phyloP scores from a whole-genome alignment of 805 yeast genomes.

The Vanderwaltozyma yarrowii region DNA sequence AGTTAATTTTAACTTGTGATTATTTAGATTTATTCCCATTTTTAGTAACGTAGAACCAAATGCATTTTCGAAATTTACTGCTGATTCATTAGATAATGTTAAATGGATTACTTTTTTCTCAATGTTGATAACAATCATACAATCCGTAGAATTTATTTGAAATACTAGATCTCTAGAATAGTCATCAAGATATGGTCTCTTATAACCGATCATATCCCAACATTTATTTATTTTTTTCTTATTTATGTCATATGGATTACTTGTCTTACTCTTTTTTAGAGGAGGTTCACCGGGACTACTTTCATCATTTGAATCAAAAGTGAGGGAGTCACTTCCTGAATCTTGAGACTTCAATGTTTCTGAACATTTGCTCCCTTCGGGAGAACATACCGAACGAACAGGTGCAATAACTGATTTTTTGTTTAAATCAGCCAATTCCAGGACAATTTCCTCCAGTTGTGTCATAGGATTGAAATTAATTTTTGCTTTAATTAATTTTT shows the following conservation, averaged over 20 bases:
- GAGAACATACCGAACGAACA: background rate
- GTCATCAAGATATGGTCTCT: conserved; percentile 39
- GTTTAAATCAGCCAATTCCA: conserved; percentile 35
- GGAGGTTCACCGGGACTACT: conserved; percentile 6
- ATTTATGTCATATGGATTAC: background rate
- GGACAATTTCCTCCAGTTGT: conserved; percentile 44
- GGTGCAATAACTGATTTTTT: background rate
- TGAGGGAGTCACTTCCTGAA: background rate
- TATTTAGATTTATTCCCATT: conserved; percentile 4
- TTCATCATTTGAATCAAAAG: background rate
- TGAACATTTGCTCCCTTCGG: background rate
- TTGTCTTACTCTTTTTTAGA: conserved; percentile 9
- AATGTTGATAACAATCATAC: conserved; percentile 26
- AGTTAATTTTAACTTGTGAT: conserved; percentile 4
- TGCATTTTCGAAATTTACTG: conserved; percentile 8
- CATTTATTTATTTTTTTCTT: background rate
- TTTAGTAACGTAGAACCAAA: conserved; percentile 8
- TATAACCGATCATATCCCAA: conserved; percentile 27
- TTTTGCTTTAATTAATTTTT: conserved; percentile 45
- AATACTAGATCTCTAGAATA: conserved; percentile 31
- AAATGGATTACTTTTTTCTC: conserved; percentile 18
- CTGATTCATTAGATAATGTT: conserved; percentile 10
- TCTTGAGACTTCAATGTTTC: background rate
- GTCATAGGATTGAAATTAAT: conserved; percentile 44
- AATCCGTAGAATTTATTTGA: conserved; percentile 31